phyloP scores from a whole-genome alignment of 352 stramenopile genomes.

The Pelagophyceae sp. region DNA sequence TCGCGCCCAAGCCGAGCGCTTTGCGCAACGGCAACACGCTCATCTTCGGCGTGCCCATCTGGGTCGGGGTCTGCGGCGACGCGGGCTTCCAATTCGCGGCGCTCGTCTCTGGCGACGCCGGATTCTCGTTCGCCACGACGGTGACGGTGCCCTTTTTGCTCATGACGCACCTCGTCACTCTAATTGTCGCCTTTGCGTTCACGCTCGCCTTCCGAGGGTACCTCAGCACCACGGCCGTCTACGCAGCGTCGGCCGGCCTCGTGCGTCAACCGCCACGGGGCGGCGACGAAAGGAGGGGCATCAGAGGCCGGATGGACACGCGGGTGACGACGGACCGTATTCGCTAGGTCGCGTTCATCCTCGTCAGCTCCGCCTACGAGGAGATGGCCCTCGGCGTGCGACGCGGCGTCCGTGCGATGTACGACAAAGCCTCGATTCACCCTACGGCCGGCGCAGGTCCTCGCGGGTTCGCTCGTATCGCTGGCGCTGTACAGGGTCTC shows the following conservation, averaged over 20 bases:
- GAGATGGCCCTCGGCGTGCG: too few species aligned
- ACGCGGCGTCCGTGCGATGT: too few species aligned
- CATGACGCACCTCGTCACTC: neutral
- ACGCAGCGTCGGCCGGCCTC: neutral
- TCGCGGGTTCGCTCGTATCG: too few species aligned
- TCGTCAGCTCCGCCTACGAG: too few species aligned
- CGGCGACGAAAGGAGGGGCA: too few species aligned
- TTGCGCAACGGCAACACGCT: neutral
- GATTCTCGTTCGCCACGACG: neutral
- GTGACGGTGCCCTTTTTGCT: neutral
- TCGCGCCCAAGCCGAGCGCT: neutral
- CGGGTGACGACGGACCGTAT: too few species aligned
- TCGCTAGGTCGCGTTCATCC: too few species aligned
- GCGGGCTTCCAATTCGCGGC: neutral
- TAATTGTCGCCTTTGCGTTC: conserved; percentile 1
- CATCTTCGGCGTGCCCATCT: conserved; percentile 10
- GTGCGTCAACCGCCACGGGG: too few species aligned
- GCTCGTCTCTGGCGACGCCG: neutral
- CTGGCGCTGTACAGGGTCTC: too few species aligned
- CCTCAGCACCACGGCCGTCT: neutral
- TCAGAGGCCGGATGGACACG: too few species aligned
- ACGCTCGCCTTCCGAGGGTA: conserved; percentile 4
- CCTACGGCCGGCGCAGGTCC: too few species aligned
- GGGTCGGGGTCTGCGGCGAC: neutral
- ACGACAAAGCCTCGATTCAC: too few species aligned